Base-by-base conservation (phyloP, 306 rosid species). In the Astragalus membranaceus region DNA sequence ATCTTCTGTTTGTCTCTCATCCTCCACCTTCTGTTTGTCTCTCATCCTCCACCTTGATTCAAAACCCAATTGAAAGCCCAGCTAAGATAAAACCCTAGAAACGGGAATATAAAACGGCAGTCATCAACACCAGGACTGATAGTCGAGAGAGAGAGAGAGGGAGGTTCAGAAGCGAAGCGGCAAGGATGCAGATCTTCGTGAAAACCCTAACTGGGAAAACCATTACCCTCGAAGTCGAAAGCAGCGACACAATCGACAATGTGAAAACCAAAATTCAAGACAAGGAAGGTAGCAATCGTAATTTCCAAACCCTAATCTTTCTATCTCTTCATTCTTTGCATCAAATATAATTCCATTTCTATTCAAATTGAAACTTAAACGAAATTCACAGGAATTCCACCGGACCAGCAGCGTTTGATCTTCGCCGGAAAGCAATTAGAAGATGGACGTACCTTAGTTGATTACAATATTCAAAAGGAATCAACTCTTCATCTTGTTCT, bases 181-280 rank as follows among this genome's bases (percentile, higher is more conserved):
- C 56, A 35, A 61, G 44, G 44, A 87, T 87, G 89, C 96, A 89
- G 86, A 88, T 88, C 1, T 90, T 92, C 84, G 91, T 89, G 62
- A 87, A 89, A 84, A 89, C 98, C 88, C 87, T 90, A 63, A 89
- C 91, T 0, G 96, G 95, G 72, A 88, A 92, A 82, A 89, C 96
- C 64, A 91, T 89, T 5, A 89, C 94, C 47, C 96, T 92, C 61
- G 96, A 89, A 82, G 96, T 86, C 5, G 92, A 92, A 83, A 83
- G 96, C 78, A 88, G 95, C 65, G 91, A 92, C 75, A 83, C 93
- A n/a, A 88, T 92, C 41, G 93, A 93, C 87, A 87, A 90, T 90
- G 95, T 88, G 65, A 85, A 92, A 48, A 83, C 96, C 1, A 92
- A 92, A 82, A 89, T 92, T 57, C 97, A 91, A 73, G 97, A 91